These are phyloP conservation scores for Gamsiella multidivaricata DNA, from an alignment of 192 early-diverging fungal species.

Conservation along the genomic window DNA sequence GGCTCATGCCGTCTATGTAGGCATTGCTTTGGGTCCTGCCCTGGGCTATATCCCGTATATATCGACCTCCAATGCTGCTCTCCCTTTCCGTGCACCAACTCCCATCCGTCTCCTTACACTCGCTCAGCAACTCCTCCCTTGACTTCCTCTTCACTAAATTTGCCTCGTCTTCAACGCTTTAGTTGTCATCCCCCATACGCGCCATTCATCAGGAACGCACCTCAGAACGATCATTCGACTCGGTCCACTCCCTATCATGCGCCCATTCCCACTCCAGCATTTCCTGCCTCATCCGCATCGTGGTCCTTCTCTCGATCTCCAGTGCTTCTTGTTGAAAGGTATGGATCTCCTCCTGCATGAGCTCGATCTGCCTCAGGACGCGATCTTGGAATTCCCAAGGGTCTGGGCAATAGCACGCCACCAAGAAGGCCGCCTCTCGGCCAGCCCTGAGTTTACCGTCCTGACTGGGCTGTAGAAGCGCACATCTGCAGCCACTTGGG, in stretches of 20 bases:
- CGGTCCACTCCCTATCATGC: slow-evolving; percentile 13
- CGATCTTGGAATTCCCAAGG: slow-evolving; percentile 31
- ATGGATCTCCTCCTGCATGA: slow-evolving; percentile 18
- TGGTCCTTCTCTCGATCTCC: slow-evolving; percentile 19
- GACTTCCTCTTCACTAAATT: no score
- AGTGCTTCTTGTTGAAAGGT: slow-evolving; percentile 10
- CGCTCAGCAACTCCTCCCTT: no score
- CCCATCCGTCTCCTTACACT: no score
- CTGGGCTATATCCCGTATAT: no score
- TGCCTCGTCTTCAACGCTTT: no score
- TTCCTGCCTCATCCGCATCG: slow-evolving; percentile 14
- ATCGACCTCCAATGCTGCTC: no score
- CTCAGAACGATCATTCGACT: slow-evolving; percentile 3
- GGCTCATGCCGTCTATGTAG: no score
- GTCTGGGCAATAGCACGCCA: slow-evolving; percentile 17
- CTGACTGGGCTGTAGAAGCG: not conserved
- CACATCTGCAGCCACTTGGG: slow-evolving; percentile 9
- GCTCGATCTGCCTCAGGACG: slow-evolving; percentile 18
- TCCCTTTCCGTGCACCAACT: no score
- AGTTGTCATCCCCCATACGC: not conserved
- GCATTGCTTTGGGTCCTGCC: no score
- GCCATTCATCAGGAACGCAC: not conserved
- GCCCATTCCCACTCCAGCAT: slow-evolving; percentile 18
- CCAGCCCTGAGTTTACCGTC: not conserved
- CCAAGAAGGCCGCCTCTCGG: slow-evolving; percentile 1